Evolutionary conservation across 495 filamentous ascomycete species (phyloP), one percentile per base, ranked within the genome.

Genomic region (Penicillium silybi): DNA sequence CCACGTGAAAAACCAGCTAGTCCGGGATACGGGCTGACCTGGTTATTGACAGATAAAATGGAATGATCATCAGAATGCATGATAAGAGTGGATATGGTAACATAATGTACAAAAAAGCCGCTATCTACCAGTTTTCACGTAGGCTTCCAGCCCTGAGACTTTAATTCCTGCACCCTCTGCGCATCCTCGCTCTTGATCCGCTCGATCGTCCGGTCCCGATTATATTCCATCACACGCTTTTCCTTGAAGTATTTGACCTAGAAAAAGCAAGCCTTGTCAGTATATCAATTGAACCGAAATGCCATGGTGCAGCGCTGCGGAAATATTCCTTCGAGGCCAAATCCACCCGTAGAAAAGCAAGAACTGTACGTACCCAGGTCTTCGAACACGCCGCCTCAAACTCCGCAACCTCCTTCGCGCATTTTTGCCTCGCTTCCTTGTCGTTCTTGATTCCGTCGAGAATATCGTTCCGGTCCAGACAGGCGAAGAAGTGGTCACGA

Each of bases 171-270:
- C 22, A 78, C 65, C 52, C 62, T 71, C n/a, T 65, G 66, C 37
- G 80, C 92, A 54, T 89, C 89, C 66, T 96, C 88, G 20, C 80
- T 82, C 67, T 89, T 81, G 52, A 98, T 80, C 56, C 81, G 81
- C 69, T 86, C 85, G 32, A 97, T 70, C 39, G 86, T 87, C 69
- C 85, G 76, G 56, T 88, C 86, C 65, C 89, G 88, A 51, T 96
- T 87, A 62, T 85, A 79, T 50, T 97, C 92, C 76, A 93, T 91
- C 35, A 97, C 90, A 52, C 93, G 79, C 70, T 89, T 84, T 66
- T 96, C 88, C 71, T 97, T 96, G 78, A 98, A 98, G 71, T 98
- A 96, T 70, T 88, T 88, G 50, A 97, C 90, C 92, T 97, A 60
- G 2, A 23, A 23, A 45, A 20, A 35, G 17, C 18, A 41, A 18